phyloP scores from a whole-genome alignment of 148 eudicot species.

The Agrostemma githago region DNA sequence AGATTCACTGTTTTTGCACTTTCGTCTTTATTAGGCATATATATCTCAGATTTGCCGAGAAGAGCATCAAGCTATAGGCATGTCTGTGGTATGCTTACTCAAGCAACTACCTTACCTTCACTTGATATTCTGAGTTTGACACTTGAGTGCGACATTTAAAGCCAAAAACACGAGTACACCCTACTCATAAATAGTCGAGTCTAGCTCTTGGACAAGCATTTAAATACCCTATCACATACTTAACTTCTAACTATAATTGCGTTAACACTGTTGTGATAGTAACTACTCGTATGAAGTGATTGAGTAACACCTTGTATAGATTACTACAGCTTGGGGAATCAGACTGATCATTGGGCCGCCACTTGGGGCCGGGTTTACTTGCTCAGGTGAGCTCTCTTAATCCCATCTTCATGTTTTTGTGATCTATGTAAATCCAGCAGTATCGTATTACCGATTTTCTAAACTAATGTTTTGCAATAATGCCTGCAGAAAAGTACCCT shows the following conservation, averaged over 20 bases:
- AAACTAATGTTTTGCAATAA: too few species aligned
- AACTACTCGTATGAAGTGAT: not conserved
- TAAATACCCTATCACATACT: too few species aligned
- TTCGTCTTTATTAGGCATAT: slow-evolving; percentile 54
- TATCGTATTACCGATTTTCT: slow-evolving; percentile 7
- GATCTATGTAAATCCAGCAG: not conserved
- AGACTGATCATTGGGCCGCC: slow-evolving; percentile 92
- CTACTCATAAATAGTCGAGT: too few species aligned
- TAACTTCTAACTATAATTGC: too few species aligned
- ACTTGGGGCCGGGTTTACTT: slow-evolving; percentile 82
- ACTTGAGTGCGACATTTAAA: not conserved
- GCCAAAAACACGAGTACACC: too few species aligned
- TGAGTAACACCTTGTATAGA: slow-evolving; percentile 26
- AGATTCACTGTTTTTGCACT: too few species aligned
- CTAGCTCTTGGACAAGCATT: too few species aligned
- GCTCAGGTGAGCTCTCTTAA: slow-evolving; percentile 57
- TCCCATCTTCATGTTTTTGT: not conserved
- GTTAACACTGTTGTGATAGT: too few species aligned
- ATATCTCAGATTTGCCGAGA: slow-evolving; percentile 62
- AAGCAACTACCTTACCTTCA: too few species aligned
- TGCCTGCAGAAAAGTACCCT: too few species aligned
- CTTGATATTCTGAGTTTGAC: not conserved
- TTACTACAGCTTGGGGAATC: slow-evolving; percentile 80
- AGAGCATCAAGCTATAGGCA: slow-evolving; percentile 69
- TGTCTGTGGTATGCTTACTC: slow-evolving; percentile 84